Evolutionary conservation across 176 grass and related monocot species (phyloP).

Genomic region (Metroxylon sagu): DNA sequence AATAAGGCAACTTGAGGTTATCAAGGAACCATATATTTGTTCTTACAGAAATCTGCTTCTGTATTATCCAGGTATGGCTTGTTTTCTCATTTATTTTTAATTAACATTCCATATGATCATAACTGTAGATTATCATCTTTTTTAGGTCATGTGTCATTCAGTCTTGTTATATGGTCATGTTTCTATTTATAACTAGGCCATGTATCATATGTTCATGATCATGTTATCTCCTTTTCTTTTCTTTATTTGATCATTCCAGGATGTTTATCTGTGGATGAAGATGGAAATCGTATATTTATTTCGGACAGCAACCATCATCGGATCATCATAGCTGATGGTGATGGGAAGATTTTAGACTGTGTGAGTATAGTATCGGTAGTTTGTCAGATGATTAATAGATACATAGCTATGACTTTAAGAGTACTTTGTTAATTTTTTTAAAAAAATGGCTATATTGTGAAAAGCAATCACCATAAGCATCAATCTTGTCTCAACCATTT

Average conservation of each 20-base stretch:
- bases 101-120: too few relatives aligned
- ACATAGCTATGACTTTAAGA: too few relatives aligned
- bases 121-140: too few relatives aligned
- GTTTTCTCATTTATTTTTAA: slow-evolving; percentile 12
- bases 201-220: too few relatives aligned
- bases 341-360: slow-evolving; percentile 69
- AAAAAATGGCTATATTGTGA: too few relatives aligned
- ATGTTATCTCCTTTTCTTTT: neutral
- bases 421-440: too few relatives aligned
- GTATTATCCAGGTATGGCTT: slow-evolving; percentile 45
- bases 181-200: too few relatives aligned
- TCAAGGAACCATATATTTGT: slow-evolving; percentile 47
- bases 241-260: slow-evolving; percentile 27
- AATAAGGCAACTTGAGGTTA: slow-evolving; percentile 31
- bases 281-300: slow-evolving; percentile 68
- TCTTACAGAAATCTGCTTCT: slow-evolving; percentile 62
- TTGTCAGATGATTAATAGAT: neutral
- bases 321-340: slow-evolving; percentile 55
- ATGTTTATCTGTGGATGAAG: slow-evolving; percentile 72
- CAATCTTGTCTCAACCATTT: too few relatives aligned
- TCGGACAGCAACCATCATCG: slow-evolving; percentile 85
- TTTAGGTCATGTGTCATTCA: too few relatives aligned
- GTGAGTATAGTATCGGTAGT: slow-evolving; percentile 37
- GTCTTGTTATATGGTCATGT: too few relatives aligned
- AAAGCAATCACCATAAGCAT: too few relatives aligned